A percentile compares a stretch with the other conserved stretches of the same genome.
Evolutionary conservation across 768 basidiomycete species (phyloP).

Genomic region (Crassisporium funariophilum): DNA sequence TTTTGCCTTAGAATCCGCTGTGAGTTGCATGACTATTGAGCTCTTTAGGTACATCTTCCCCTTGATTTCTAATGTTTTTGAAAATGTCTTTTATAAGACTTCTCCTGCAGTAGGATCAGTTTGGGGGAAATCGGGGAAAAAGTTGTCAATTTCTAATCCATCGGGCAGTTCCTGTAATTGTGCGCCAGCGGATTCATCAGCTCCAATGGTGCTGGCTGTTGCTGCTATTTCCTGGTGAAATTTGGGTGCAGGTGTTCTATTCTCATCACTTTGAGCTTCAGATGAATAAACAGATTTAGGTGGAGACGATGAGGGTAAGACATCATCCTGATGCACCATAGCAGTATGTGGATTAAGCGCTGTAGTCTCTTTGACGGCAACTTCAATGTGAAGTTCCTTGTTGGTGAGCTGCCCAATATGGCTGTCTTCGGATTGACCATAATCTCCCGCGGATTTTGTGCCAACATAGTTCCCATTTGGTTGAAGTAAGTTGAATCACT

Average conservation of each 20-base stretch:
- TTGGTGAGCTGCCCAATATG: background rate
- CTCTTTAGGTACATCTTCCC: background rate
- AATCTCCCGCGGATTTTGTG: background rate
- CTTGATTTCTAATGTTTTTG: background rate
- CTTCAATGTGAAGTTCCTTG: background rate
- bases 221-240: background rate
- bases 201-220: background rate
- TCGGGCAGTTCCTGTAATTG: background rate
- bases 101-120: background rate
- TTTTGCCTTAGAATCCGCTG: background rate
- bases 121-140: background rate
- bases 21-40: background rate
- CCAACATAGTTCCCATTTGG: conserved; percentile 8
- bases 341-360: background rate
- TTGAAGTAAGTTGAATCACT: background rate
- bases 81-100: background rate
- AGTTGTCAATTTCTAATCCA: background rate
- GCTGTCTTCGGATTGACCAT: background rate
- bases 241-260: background rate
- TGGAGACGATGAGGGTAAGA: background rate
- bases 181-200: background rate
- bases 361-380: background rate
- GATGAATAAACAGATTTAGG: background rate
- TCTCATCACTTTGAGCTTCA: background rate
- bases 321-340: background rate